phyloP scores from a whole-genome alignment of 495 filamentous ascomycete species.

The Hyaloscypha variabilis region DNA sequence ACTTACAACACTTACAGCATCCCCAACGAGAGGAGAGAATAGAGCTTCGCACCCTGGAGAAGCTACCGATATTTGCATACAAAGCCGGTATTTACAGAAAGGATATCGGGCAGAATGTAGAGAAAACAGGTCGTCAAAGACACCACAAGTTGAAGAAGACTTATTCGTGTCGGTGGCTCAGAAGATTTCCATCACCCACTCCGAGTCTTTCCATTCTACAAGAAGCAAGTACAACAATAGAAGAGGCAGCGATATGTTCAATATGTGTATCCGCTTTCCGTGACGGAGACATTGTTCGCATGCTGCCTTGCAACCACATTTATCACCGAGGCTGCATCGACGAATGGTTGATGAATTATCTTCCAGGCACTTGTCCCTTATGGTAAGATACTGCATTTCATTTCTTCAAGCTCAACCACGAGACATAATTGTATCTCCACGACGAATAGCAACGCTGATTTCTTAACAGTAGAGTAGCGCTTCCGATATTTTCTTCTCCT shows the following conservation, averaged over 20 bases:
- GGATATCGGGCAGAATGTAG: no score
- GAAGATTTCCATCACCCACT: background rate
- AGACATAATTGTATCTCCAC: no score
- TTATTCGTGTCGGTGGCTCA: background rate
- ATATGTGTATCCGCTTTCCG: slow-evolving; percentile 92
- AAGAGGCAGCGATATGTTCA: slow-evolving; percentile 52
- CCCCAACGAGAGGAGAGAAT: background rate
- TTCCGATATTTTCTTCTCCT: no score
- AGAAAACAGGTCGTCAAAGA: background rate
- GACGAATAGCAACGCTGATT: no score
- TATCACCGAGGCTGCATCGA: slow-evolving; percentile 94
- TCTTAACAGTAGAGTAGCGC: no score
- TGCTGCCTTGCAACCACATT: slow-evolving; percentile 89
- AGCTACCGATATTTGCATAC: background rate
- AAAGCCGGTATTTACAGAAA: background rate
- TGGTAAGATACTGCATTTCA: slow-evolving; percentile 74
- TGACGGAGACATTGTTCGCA: slow-evolving; percentile 83
- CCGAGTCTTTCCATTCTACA: background rate
- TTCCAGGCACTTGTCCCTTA: slow-evolving; percentile 91
- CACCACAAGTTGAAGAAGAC: background rate
- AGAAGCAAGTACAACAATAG: background rate
- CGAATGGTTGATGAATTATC: slow-evolving; percentile 91
- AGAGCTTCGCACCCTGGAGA: background rate
- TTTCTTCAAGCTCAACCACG: no score
- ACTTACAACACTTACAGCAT: background rate